Evolutionary conservation across 192 early-diverging fungal species (phyloP), one percentile per base, ranked within the genome.

Genomic region (Chytriomyces sp.): DNA sequence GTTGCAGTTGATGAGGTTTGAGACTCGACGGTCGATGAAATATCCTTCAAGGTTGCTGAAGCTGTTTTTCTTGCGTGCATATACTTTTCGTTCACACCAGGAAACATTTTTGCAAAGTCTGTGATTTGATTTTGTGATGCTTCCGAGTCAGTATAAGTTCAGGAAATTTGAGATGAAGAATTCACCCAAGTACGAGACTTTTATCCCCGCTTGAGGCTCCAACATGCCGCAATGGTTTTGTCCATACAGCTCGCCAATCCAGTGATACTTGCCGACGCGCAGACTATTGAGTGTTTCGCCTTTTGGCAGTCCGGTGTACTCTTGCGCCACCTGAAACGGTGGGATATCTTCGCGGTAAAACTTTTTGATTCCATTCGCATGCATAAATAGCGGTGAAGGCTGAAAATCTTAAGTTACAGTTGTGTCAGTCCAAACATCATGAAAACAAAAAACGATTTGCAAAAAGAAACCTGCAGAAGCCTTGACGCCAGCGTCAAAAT

Each of bases 301-400:
- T 45, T 73, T 44, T 8, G 71, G 71, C 0, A 61, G 1, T n/a
- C 53, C 53, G 20, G 28, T 45, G 45, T 73, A 73, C 46, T 45
- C 44, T 45, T 73, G 24, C 9, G 61, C 53, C 7, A 73, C 45
- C 62, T 73, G 71, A 43, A 73, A 73, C 60, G 71, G 71, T 6
- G 71, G 71, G 0, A 73, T 45, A 43, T 73, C 60, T 18, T 61
- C 60, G 10, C 62, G 24, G 43, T 73, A 73, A 28, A n/a, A 24
- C 9, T 73, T 60, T 61, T 73, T 73, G 59, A 73, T 61, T 45
- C 71, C 71, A 24, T 73, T 73, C 20, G 71, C 71, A 28, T 73
- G 71, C 13, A 73, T 11, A 26, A 73, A 73, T 6, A 73, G 59
- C 5, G 71, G 71, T 7, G 53, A 43, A 35, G 71, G 59, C 18